A percentile compares a stretch with the other conserved stretches of the same genome.
These are phyloP conservation scores for Coemansia sp. DNA, from an alignment of 192 early-diverging fungal species.

Conservation along the genomic window DNA sequence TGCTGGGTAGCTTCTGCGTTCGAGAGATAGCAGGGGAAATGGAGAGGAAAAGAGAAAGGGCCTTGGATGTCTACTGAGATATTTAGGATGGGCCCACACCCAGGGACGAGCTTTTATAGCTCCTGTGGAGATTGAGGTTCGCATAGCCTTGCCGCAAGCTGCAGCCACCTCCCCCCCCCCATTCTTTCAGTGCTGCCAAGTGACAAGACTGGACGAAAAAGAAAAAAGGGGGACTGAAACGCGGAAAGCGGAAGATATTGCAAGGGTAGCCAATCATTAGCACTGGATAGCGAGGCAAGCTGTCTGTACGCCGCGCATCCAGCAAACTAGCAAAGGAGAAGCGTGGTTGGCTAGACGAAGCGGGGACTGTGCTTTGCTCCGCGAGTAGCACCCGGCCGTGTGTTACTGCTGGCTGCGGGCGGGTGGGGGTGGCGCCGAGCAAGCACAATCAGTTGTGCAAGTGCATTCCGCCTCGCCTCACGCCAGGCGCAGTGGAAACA, in stretches of 20 bases:
- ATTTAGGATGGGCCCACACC: neutral
- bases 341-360: neutral
- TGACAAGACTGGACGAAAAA: neutral
- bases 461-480: neutral
- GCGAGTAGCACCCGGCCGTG: neutral
- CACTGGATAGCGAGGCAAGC: neutral
- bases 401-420: neutral
- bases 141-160: neutral
- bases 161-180: neutral
- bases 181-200: neutral
- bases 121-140: neutral
- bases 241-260: neutral
- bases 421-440: conserved; percentile 1
- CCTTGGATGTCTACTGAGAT: neutral
- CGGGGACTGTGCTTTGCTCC: neutral
- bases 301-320: neutral
- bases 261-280: neutral
- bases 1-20: conserved; percentile 1
- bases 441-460: neutral
- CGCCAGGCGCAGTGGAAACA: neutral
- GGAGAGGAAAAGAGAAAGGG: neutral
- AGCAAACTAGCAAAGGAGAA: neutral
- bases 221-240: neutral
- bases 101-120: neutral
- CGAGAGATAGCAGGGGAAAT: neutral